These are phyloP conservation scores for Fusarium sp. DNA, from an alignment of 2,329 filamentous ascomycete species.

Conservation along the genomic window DNA sequence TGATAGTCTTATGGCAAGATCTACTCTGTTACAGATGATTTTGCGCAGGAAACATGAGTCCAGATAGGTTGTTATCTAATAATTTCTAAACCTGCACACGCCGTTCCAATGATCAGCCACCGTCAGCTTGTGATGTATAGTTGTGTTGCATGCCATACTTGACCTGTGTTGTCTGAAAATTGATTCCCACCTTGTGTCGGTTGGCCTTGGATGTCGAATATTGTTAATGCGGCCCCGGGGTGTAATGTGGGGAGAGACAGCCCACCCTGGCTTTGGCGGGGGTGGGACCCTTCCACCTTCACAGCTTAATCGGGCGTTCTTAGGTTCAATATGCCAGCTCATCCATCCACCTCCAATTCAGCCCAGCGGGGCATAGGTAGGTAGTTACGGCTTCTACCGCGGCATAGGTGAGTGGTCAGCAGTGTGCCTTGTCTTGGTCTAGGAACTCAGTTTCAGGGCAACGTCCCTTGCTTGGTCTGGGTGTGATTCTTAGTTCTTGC, in stretches of 20 bases:
- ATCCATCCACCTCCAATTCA: background rate
- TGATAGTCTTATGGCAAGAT: background rate
- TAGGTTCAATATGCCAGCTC: background rate
- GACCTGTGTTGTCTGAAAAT: background rate
- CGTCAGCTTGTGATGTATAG: background rate
- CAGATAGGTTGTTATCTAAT: background rate
- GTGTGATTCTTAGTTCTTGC: background rate
- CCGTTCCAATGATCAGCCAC: background rate
- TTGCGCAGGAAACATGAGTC: background rate
- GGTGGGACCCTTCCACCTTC: background rate
- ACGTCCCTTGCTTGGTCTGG: background rate
- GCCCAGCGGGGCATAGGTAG: background rate
- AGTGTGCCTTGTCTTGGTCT: background rate
- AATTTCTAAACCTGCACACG: background rate
- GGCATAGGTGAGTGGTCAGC: no score
- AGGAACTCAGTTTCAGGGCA: background rate
- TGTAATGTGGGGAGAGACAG: background rate
- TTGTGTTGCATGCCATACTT: background rate
- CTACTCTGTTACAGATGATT: background rate
- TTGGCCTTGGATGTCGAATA: background rate
- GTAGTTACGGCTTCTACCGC: background rate
- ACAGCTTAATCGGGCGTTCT: slow-evolving; percentile 9
- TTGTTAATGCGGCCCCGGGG: background rate
- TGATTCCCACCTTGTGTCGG: background rate
- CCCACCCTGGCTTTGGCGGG: background rate